Base-by-base conservation (phyloP, 805 yeast genomes). In the Candida coleopterorum region DNA sequence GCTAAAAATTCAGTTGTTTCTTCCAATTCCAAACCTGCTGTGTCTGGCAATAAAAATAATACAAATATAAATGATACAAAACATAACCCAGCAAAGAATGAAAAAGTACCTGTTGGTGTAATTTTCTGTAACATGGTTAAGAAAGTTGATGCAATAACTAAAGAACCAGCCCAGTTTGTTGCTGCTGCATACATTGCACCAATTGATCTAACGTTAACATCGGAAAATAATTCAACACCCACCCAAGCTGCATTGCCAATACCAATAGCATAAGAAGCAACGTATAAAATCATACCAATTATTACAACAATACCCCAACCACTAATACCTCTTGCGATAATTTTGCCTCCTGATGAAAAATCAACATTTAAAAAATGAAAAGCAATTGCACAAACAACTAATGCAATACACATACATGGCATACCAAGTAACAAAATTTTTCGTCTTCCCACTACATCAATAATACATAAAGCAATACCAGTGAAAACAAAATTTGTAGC, bases 241-340 rank as follows among this genome's bases (percentile, higher is more conserved):
- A 90, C 96, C 98, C 98, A 90, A 39, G 97, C 97, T 38, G 87
- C 93, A 59, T 90, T 89, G 64, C 98, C 98, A 48, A 89, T 85
- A 48, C 97, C 97, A 47, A 86, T 68, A 33, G 97, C 96, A 57
- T 89, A 90, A 37, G 82, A 79, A 3, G 95, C 96, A 31, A 89
- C 96, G 55, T 70, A 93, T 27, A 78, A 58, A 45, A 90, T 86
- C 85, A 89, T 88, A 36, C 87, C 80, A 25, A 88, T 71, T 44
- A 93, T 82, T 37, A 90, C 78, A 11, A 89, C 79, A 43, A 85
- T 76, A 15, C 96, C 95, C 96, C 97, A 89, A 2, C 87, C 79
- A 18, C 78, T 64, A 37, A 81, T 78, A 5, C 78, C 77, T 15
- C 66, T 57, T 3, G 44, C 29, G 11, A 46, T 38, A 15, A 56